phyloP scores from a whole-genome alignment of 148 eudicot species.

The Chenopodium suecicum region DNA sequence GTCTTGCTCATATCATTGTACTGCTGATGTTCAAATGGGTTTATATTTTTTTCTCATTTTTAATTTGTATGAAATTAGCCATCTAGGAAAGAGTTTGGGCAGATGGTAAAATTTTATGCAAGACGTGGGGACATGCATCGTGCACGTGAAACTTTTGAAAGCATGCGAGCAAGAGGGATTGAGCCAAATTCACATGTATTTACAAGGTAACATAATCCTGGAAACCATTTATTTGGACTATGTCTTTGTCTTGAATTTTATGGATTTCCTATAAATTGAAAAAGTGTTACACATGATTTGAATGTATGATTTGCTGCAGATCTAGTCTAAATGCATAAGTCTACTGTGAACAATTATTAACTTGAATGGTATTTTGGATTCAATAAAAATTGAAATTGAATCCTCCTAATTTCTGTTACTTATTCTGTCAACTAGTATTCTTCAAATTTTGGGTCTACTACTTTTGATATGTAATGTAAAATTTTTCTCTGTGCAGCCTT shows the following conservation, averaged over 20 bases:
- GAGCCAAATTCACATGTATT: slow-evolving; percentile 87
- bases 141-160: slow-evolving; percentile 92
- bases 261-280: background rate
- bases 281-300: background rate
- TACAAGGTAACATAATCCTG: slow-evolving; percentile 53
- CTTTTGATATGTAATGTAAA: slow-evolving; percentile 7
- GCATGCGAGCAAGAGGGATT: slow-evolving; percentile 95
- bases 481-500: slow-evolving; percentile 57
- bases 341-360: background rate
- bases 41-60: background rate
- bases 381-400: background rate
- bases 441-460: background rate
- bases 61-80: slow-evolving; percentile 50
- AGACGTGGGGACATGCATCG: slow-evolving; percentile 96
- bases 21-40: background rate
- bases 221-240: background rate
- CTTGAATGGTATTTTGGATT: background rate
- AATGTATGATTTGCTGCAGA: background rate
- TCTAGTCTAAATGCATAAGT: background rate
- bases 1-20: background rate
- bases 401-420: background rate
- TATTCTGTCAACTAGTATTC: background rate
- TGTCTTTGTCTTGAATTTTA: background rate
- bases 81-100: slow-evolving; percentile 91
- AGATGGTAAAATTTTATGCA: slow-evolving; percentile 90